Evolutionary conservation across 495 filamentous ascomycete genomes (phyloP).

Genomic region (Aspergillus heteromorphus): DNA sequence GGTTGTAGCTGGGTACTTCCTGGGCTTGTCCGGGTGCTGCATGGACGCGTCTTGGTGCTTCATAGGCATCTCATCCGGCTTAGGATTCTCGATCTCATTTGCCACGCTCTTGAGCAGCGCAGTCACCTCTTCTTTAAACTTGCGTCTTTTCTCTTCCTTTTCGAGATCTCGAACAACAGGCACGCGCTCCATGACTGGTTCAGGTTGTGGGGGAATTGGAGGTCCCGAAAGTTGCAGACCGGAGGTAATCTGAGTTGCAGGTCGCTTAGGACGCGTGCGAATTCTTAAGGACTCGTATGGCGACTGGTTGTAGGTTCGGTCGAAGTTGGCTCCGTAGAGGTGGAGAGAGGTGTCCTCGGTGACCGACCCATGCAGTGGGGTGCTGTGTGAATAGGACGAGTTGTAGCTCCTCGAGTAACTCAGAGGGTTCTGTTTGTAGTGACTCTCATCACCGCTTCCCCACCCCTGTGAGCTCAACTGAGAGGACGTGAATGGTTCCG

Average conservation of each 20-base stretch:
- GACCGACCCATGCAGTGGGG: not conserved
- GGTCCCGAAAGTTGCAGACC: constrained; percentile 3
- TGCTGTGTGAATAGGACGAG: not conserved
- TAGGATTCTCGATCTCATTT: not conserved
- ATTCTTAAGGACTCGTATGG: constrained; percentile 15
- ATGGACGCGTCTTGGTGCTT: not conserved
- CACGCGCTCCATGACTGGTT: not conserved
- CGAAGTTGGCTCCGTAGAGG: constrained; percentile 16
- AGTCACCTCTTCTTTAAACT: not conserved
- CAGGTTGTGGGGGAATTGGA: not conserved
- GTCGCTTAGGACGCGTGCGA: constrained; percentile 1
- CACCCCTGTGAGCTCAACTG: constrained; percentile 3
- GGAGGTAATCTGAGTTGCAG: constrained; percentile 9
- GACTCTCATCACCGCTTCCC: not conserved
- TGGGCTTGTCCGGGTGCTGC: too few species aligned
- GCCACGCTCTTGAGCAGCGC: not conserved
- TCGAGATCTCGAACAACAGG: not conserved
- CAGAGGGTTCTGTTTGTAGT: constrained; percentile 16
- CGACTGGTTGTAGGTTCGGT: constrained; percentile 14
- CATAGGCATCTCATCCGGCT: too few species aligned
- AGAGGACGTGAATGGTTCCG: not conserved
- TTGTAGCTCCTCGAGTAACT: constrained; percentile 10
- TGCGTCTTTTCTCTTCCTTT: not conserved
- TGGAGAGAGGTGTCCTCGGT: constrained; percentile 7
- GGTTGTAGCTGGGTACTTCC: too few species aligned